Evolutionary conservation across 345 rosid species (phyloP).

Genomic region (Gossypium longicalyx): DNA sequence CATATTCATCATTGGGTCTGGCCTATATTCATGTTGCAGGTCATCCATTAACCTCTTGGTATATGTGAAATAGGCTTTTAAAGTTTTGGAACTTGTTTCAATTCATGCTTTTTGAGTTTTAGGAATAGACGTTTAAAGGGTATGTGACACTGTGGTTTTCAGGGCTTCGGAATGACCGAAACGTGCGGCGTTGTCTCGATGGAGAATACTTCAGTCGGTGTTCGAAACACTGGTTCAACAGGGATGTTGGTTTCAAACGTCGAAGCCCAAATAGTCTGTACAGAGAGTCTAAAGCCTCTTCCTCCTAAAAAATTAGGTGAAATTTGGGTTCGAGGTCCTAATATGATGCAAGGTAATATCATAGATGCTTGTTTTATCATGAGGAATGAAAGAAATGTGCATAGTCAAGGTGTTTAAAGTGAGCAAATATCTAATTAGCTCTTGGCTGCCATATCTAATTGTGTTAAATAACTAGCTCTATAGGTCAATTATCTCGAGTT

Average conservation of each 20-base stretch:
- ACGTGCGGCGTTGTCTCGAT: conserved; percentile 59
- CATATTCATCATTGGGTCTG: neutral
- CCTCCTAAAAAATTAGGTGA: conserved; percentile 81
- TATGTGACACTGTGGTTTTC: conserved; percentile 19
- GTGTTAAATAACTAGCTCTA: too few species aligned
- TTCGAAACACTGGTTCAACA: conserved; percentile 61
- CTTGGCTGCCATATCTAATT: too few species aligned
- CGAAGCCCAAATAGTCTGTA: conserved; percentile 65
- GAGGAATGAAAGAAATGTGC: neutral
- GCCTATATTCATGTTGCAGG: neutral
- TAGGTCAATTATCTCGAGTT: too few species aligned
- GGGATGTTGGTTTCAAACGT: conserved; percentile 69
- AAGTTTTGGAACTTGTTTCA: neutral
- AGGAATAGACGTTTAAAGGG: neutral
- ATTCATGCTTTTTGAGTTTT: neutral
- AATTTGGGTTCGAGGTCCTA: conserved; percentile 88
- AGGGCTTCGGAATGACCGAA: conserved; percentile 97
- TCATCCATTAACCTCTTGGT: neutral
- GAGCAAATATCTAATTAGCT: too few species aligned
- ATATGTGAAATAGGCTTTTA: neutral
- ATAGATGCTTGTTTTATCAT: neutral
- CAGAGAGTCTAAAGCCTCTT: conserved; percentile 54
- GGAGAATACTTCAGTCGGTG: conserved; percentile 46
- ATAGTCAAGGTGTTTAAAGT: too few species aligned
- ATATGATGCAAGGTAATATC: conserved; percentile 73